Percentiles rank a stretch among this genome's conserved stretches.
phyloP scores from a whole-genome alignment of 129 eudicot species.

The Centella asiatica region DNA sequence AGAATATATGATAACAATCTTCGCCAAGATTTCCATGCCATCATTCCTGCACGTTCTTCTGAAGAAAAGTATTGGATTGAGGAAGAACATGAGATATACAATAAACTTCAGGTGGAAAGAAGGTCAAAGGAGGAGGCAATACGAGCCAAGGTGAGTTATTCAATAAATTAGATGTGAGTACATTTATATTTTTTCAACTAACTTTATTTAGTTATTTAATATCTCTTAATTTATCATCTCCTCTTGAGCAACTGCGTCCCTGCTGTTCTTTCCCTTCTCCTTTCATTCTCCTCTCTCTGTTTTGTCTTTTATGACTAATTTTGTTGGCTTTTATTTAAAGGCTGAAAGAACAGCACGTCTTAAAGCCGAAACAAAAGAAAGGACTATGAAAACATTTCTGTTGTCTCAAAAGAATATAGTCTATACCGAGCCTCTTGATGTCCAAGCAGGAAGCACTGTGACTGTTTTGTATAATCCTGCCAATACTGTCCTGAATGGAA shows the following conservation, averaged over 20 bases:
- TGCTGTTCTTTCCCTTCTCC: neutral
- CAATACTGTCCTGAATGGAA: constrained; percentile 76
- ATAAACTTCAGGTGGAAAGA: constrained; percentile 80
- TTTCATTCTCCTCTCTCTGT: neutral
- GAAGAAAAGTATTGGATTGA: constrained; percentile 69
- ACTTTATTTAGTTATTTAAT: too few relatives aligned
- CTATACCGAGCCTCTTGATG: constrained; percentile 86
- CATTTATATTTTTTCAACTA: too few relatives aligned
- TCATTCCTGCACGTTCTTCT: constrained; percentile 53
- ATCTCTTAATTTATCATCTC: neutral
- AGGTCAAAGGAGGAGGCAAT: constrained; percentile 61
- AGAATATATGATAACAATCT: constrained; percentile 65
- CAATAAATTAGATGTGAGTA: too few relatives aligned
- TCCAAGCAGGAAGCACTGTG: constrained; percentile 66
- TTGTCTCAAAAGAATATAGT: constrained; percentile 89
- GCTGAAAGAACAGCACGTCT: constrained; percentile 66
- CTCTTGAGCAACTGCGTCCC: neutral
- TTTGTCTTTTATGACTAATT: neutral
- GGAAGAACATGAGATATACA: constrained; percentile 62
- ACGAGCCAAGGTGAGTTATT: constrained; percentile 62
- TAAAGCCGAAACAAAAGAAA: constrained; percentile 74
- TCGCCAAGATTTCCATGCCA: constrained; percentile 79
- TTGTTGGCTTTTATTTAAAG: constrained; percentile 30
- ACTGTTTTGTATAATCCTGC: constrained; percentile 76
- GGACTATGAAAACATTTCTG: constrained; percentile 64